Percentiles rank a stretch among this genome's conserved stretches.
These are phyloP conservation scores for Sindora glabra DNA, from an alignment of 306 rosid species.

Conservation along the genomic window DNA sequence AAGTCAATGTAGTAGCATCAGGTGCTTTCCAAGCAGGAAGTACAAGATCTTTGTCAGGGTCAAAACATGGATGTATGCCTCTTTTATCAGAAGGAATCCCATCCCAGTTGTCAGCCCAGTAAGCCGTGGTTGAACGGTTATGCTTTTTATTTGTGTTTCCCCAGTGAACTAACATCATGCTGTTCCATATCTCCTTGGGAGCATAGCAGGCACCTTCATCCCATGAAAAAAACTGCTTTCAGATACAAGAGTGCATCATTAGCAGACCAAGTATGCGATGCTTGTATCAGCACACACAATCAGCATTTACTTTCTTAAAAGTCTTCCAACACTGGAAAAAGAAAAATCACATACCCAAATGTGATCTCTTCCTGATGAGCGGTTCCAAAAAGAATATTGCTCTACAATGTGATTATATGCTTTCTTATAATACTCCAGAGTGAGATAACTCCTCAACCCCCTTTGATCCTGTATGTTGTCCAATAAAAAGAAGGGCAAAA, in stretches of 20 bases:
- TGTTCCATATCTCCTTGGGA: slow-evolving; percentile 97
- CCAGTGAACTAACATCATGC: slow-evolving; percentile 99
- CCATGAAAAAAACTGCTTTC: slow-evolving; percentile 95
- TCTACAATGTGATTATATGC: slow-evolving; percentile 68
- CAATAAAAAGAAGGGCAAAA: background rate
- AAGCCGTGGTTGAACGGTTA: slow-evolving; percentile 90
- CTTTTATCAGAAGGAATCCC: slow-evolving; percentile 47
- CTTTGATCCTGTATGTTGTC: slow-evolving; percentile 48
- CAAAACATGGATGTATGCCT: slow-evolving; percentile 90
- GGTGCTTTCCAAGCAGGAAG: slow-evolving; percentile 99
- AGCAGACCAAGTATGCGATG: slow-evolving; percentile 7
- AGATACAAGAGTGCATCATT: slow-evolving; percentile 32
- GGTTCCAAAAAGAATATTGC: slow-evolving; percentile 82
- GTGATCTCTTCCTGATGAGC: slow-evolving; percentile 89
- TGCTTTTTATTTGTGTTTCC: slow-evolving; percentile 93
- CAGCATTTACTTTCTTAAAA: slow-evolving; percentile 7
- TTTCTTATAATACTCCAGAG: slow-evolving; percentile 75
- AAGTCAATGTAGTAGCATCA: slow-evolving; percentile 39
- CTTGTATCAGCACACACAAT: slow-evolving; percentile 1
- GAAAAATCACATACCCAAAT: slow-evolving; percentile 61
- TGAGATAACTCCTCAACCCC: slow-evolving; percentile 91
- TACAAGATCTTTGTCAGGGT: slow-evolving; percentile 90
- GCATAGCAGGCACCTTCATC: slow-evolving; percentile 99
- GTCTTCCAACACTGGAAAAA: slow-evolving; percentile 2
- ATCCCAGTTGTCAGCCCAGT: slow-evolving; percentile 93